Percentiles rank a stretch among this genome's conserved stretches.
Evolutionary conservation across 148 eudicot genomes (phyloP).

Genomic region (Rhododendron henanense): DNA sequence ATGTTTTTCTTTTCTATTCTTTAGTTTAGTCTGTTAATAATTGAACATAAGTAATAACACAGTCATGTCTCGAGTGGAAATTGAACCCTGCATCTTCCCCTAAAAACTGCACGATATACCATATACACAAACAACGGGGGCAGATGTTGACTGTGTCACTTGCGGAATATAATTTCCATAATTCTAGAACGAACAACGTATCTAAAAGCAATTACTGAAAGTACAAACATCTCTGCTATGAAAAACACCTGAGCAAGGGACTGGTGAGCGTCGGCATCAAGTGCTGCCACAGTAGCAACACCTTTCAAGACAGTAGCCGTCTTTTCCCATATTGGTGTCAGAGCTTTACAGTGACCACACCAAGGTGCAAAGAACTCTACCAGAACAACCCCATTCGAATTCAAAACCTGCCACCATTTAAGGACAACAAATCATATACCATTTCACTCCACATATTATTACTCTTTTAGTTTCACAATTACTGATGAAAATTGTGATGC

Average conservation of each 20-base stretch:
- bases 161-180: too few species aligned
- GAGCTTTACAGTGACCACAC: conserved; percentile 95
- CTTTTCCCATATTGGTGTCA: conserved; percentile 94
- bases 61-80: not conserved
- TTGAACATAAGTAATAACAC: not conserved
- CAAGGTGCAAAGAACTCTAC: conserved; percentile 97
- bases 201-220: not conserved
- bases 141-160: not conserved
- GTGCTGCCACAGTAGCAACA: conserved; percentile 88
- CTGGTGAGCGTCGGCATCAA: conserved; percentile 95
- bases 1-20: not conserved
- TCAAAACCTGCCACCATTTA: conserved; percentile 56
- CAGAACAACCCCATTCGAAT: conserved; percentile 76
- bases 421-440: not conserved
- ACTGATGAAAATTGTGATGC: not conserved
- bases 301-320: conserved; percentile 84
- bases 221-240: conserved; percentile 2
- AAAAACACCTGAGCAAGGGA: conserved; percentile 75
- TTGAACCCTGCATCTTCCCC: not conserved
- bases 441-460: too few species aligned
- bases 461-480: not conserved
- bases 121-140: not conserved
- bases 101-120: not conserved
- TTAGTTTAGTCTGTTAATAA: not conserved
- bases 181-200: not conserved